These are phyloP conservation scores for Paraphaeosphaeria sporulosa DNA, from an alignment of 2,329 filamentous ascomycete genomes.

Conservation along the genomic window DNA sequence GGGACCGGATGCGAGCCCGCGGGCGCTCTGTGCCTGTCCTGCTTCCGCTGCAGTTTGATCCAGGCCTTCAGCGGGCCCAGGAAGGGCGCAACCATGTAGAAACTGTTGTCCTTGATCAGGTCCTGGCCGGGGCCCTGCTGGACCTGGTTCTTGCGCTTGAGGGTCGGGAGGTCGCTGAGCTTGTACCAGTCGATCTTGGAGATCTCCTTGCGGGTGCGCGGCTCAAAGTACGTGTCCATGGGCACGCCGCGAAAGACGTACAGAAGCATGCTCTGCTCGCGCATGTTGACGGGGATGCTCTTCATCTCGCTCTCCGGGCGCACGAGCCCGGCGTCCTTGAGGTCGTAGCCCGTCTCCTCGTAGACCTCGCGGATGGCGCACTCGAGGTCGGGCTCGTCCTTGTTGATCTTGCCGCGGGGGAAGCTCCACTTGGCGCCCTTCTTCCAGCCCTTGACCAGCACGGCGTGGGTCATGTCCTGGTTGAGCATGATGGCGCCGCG, in stretches of 20 bases:
- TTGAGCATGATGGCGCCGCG: slow-evolving; percentile 94
- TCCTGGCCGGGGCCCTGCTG: slow-evolving; percentile 63
- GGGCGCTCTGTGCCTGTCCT: slow-evolving; percentile 62
- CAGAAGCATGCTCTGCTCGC: slow-evolving; percentile 89
- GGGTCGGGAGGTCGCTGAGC: slow-evolving; percentile 83
- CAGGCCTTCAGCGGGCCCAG: slow-evolving; percentile 85
- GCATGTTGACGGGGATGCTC: slow-evolving; percentile 86
- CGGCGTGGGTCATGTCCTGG: slow-evolving; percentile 88
- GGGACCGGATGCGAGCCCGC: slow-evolving; percentile 27
- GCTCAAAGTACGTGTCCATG: slow-evolving; percentile 85
- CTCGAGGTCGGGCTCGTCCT: slow-evolving; percentile 91
- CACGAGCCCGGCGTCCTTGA: slow-evolving; percentile 77
- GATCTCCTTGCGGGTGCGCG: slow-evolving; percentile 94
- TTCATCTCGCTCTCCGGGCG: slow-evolving; percentile 74
- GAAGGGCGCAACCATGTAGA: slow-evolving; percentile 98
- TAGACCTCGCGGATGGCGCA: slow-evolving; percentile 95
- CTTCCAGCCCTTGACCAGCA: slow-evolving; percentile 98
- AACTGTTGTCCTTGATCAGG: slow-evolving; percentile 77
- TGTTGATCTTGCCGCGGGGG: slow-evolving; percentile 96
- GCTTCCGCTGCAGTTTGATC: slow-evolving; percentile 84
- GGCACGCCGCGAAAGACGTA: slow-evolving; percentile 92
- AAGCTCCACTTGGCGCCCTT: slow-evolving; percentile 97
- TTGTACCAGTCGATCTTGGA: slow-evolving; percentile 97
- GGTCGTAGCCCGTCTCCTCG: slow-evolving; percentile 93
- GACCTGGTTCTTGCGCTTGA: slow-evolving; percentile 71